Percentiles rank a stretch among this genome's conserved stretches.
Conservation (phyloP, 345 rosid species). For the Cardamine occulta region DNA sequence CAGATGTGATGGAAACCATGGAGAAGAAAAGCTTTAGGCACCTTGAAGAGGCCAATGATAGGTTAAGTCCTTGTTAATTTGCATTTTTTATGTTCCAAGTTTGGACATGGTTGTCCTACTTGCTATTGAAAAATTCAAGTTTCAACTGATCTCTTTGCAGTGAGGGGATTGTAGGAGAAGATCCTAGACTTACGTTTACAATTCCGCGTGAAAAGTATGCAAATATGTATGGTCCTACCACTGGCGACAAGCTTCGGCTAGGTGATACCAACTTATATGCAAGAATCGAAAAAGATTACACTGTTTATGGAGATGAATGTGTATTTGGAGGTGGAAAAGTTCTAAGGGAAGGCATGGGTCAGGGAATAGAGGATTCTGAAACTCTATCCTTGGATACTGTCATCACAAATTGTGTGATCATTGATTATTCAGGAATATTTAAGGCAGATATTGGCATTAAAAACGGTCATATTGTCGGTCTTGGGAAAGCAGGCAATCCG, state of each 20-base stretch:
- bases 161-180: constrained; percentile 69
- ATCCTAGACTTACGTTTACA: constrained; percentile 51
- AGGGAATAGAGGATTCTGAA: constrained; percentile 58
- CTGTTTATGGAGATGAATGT: constrained; percentile 94
- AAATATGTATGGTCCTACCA: constrained; percentile 93
- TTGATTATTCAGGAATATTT: constrained; percentile 82
- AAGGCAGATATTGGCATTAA: constrained; percentile 95
- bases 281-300: constrained; percentile 76
- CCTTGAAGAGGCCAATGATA: constrained; percentile 64
- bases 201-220: constrained; percentile 74
- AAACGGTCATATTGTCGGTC: constrained; percentile 59
- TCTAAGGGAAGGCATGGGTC: constrained; percentile 98
- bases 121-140: constrained; percentile 8
- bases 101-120: not conserved
- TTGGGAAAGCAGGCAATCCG: constrained; percentile 95
- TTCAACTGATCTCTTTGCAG: constrained; percentile 55
- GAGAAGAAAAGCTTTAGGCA: constrained; percentile 51
- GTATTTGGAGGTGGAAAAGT: constrained; percentile 99
- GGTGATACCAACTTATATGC: constrained; percentile 93
- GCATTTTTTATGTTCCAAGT: constrained; percentile 17
- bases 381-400: constrained; percentile 67
- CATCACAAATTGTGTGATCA: constrained; percentile 82
- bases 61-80: constrained; percentile 53
- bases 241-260: constrained; percentile 84
- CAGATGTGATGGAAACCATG: constrained; percentile 54